Base-by-base conservation (phyloP, 139 green algal species). In the Parachlorella kessleri region DNA sequence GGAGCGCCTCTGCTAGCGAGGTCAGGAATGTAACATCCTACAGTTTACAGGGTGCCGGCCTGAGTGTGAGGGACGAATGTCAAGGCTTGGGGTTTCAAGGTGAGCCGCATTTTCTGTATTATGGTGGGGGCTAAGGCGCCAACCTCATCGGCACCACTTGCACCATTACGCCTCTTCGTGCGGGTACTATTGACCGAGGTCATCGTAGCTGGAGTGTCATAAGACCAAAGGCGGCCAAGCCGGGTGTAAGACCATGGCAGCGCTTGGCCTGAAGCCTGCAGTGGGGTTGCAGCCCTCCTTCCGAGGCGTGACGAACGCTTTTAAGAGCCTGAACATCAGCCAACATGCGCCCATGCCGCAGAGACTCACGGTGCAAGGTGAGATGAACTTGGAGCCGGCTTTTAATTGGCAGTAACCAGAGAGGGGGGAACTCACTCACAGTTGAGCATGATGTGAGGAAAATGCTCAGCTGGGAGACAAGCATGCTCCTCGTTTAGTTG, bases 221-320 rank as follows among this genome's bases (percentile, higher is more conserved):
- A n/a, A n/a, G n/a, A n/a, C n/a, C n/a, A n/a, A n/a, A n/a, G n/a
- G n/a, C n/a, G n/a, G n/a, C n/a, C n/a, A n/a, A n/a, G n/a, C n/a
- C n/a, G n/a, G n/a, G n/a, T n/a, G n/a, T n/a, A n/a, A n/a, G 48
- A 18, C 48, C 48, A 59, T 59, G 48, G 48, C 48, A 59, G 72
- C 53, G 9, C 26, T 67, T 21, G 10, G 28, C 21, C 65, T 81
- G 32, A 81, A 76, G 76, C 76, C 76, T 28, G 30, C 65, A 41
- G 55, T 75, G 74, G 23, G 32, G 21, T 55, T 70, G 30, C 26
- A 66, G 64, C 38, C 30, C 64, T 73, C 33, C 38, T 81, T 81
- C 65, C 64, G 75, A 30, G 75, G 75, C 53, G 5, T 81, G 42
- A 75, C 64, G 4, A 24, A 37, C 39, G 67, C 66, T 38, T 55